Percentiles rank a stretch among this genome's conserved stretches.
phyloP scores from a whole-genome alignment of 768 basidiomycete genomes.

The Tricholoma sp. region DNA sequence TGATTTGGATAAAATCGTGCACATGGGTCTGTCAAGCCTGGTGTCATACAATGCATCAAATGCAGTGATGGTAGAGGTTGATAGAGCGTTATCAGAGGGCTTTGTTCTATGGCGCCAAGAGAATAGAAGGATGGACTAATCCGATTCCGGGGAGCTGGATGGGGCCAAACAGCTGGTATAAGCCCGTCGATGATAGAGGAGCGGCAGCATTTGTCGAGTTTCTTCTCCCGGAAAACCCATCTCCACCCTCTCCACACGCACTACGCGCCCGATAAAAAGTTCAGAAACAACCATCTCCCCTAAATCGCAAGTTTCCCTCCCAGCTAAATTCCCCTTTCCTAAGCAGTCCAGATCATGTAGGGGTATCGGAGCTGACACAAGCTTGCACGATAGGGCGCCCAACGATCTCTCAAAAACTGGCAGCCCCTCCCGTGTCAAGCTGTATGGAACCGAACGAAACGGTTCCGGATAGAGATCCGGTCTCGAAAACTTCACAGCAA shows the following conservation, averaged over 20 bases:
- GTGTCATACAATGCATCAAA: too few relatives aligned
- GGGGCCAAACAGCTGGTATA: slow-evolving; percentile 45
- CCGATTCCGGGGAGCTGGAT: neutral
- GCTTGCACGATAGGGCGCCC: slow-evolving; percentile 68
- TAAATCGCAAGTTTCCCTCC: slow-evolving; percentile 7
- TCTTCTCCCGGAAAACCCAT: slow-evolving; percentile 20
- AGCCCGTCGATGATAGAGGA: slow-evolving; percentile 58
- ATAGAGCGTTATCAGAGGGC: neutral
- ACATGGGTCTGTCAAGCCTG: neutral
- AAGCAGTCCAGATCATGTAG: slow-evolving; percentile 50
- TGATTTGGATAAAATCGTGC: neutral
- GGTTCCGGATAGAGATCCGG: slow-evolving; percentile 64
- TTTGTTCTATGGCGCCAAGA: neutral
- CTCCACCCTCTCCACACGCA: slow-evolving; percentile 44
- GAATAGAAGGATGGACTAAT: neutral
- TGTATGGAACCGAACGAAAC: slow-evolving; percentile 38
- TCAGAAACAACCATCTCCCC: slow-evolving; percentile 41
- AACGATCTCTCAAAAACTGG: slow-evolving; percentile 57
- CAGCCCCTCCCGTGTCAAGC: slow-evolving; percentile 45
- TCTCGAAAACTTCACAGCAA: slow-evolving; percentile 69
- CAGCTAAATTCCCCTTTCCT: slow-evolving; percentile 12
- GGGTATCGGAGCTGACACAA: slow-evolving; percentile 57
- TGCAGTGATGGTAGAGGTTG: neutral
- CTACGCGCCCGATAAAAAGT: slow-evolving; percentile 78
- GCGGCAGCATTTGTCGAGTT: slow-evolving; percentile 36